phyloP scores from a whole-genome alignment of 139 green algal genomes.

The Trebouxia sp. region DNA sequence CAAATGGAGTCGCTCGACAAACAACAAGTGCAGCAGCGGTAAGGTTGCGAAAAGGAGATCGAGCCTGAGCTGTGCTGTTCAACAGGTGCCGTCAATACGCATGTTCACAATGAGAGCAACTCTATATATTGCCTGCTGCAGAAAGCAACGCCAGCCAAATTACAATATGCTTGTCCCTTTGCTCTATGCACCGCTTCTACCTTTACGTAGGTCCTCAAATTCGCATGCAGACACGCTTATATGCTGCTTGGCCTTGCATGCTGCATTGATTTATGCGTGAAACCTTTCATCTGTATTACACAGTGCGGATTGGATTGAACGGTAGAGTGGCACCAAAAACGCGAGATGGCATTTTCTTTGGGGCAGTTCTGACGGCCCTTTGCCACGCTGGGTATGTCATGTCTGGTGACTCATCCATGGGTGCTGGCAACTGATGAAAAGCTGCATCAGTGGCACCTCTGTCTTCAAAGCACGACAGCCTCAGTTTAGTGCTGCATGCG shows the following conservation, averaged over 20 bases:
- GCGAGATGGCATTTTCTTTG: slow-evolving; percentile 22
- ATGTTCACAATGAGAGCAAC: no score
- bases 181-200: slow-evolving; percentile 25
- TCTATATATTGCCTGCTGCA: no score
- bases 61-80: no score
- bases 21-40: not conserved
- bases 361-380: slow-evolving; percentile 28
- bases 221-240: not conserved
- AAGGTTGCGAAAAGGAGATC: no score
- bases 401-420: slow-evolving; percentile 32
- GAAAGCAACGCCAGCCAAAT: slow-evolving; percentile 23
- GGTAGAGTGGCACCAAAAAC: slow-evolving; percentile 31
- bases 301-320: slow-evolving; percentile 33
- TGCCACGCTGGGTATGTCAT: slow-evolving; percentile 28
- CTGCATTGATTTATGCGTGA: not conserved
- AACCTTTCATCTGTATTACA: not conserved
- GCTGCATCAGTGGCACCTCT: not conserved
- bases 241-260: not conserved
- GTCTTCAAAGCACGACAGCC: no score
- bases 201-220: not conserved
- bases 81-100: no score
- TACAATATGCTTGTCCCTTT: slow-evolving; percentile 21
- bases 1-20: slow-evolving; percentile 1
- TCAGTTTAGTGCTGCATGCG: no score
- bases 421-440: slow-evolving; percentile 13